Conservation (phyloP, 352 stramenopile genomes). For the Globisporangium megalacanthum region DNA sequence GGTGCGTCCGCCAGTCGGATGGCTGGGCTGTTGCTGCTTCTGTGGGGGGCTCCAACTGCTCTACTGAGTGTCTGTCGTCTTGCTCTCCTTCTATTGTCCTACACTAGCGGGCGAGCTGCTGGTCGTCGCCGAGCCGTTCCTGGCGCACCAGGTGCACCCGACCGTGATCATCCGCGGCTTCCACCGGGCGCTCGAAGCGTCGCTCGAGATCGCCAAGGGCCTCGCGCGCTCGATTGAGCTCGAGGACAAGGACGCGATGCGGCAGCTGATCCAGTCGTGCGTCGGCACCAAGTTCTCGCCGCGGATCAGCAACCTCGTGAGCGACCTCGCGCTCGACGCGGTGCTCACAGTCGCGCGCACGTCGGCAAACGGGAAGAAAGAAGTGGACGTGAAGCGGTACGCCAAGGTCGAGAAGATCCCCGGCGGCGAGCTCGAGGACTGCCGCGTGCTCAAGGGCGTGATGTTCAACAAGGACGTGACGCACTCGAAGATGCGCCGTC, state of each 20-base stretch:
- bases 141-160: constrained; percentile 96
- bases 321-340: constrained; percentile 96
- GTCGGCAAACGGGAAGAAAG: constrained; percentile 83
- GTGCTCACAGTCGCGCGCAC: constrained; percentile 93
- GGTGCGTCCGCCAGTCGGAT: constrained; percentile 28
- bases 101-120: constrained; percentile 98
- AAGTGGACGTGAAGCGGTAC: constrained; percentile 99
- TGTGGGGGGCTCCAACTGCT: too few relatives aligned
- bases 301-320: constrained; percentile 95
- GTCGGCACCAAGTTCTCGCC: constrained; percentile 99
- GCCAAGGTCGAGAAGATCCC: constrained; percentile 99
- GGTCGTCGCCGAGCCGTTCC: constrained; percentile 95
- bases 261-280: constrained; percentile 93
- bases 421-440: constrained; percentile 94
- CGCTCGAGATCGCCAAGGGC: constrained; percentile 92
- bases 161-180: constrained; percentile 98
- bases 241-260: constrained; percentile 93
- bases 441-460: constrained; percentile 94
- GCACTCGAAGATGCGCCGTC: constrained; percentile 98
- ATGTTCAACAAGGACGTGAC: constrained; percentile 99
- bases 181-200: constrained; percentile 77
- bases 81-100: too few relatives aligned
- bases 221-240: constrained; percentile 94
- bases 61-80: too few relatives aligned
- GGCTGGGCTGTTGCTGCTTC: neutral